Conservation (phyloP, 208 protist species). For the Trypanosoma rangeli region DNA sequence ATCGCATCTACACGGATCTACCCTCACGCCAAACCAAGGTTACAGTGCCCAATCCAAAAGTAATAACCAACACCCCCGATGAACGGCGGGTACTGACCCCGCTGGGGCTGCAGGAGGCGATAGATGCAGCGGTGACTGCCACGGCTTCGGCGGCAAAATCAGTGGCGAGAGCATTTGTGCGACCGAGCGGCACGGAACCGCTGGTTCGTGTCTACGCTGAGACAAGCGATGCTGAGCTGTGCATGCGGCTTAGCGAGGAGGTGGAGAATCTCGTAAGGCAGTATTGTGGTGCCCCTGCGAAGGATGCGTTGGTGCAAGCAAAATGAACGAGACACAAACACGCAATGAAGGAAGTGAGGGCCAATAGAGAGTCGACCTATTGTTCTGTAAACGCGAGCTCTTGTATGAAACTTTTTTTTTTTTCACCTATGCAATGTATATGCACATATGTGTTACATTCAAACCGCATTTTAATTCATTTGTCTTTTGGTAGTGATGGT, state of each 20-base stretch:
- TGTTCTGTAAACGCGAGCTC: background rate
- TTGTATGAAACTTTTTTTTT: background rate
- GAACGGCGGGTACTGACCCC: conserved; percentile 62
- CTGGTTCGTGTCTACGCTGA: conserved; percentile 93
- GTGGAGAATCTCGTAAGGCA: conserved; percentile 40
- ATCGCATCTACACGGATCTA: conserved; percentile 53
- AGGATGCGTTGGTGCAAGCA: background rate
- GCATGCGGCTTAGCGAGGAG: conserved; percentile 32
- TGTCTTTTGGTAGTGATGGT: no score
- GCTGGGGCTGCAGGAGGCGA: conserved; percentile 74
- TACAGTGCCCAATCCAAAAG: conserved; percentile 39
- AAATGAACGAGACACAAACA: background rate
- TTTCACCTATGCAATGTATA: background rate
- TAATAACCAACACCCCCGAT: conserved; percentile 72
- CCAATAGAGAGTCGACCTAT: background rate
- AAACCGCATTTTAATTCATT: no score
- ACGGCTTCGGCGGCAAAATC: background rate
- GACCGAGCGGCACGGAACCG: conserved; percentile 94
- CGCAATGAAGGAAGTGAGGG: background rate
- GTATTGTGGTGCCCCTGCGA: conserved; percentile 29
- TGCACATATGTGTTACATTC: no score
- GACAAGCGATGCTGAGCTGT: conserved; percentile 31
- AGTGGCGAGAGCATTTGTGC: conserved; percentile 81
- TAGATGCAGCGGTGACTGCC: conserved; percentile 65
- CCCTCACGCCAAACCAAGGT: conserved; percentile 66